Conservation (phyloP, 1,284 basidiomycete species). For the Trametes sp. region DNA sequence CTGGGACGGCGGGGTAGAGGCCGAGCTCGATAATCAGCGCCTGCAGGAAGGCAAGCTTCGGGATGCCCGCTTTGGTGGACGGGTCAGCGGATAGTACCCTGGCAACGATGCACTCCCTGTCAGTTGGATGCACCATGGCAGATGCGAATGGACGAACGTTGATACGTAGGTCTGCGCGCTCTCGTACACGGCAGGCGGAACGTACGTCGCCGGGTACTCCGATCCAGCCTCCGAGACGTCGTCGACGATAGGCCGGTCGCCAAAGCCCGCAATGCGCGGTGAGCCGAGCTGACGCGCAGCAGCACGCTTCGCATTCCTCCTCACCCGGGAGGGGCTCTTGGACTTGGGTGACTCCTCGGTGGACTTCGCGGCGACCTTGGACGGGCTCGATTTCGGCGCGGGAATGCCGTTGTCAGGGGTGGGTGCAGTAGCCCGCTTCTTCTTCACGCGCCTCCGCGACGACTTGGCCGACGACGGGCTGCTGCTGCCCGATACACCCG, state of each 20-base stretch:
- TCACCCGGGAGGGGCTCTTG: constrained; percentile 23
- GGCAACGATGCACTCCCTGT: constrained; percentile 1
- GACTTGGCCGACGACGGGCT: constrained; percentile 13
- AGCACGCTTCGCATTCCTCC: constrained; percentile 33
- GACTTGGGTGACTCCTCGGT: constrained; percentile 17
- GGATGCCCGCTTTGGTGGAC: constrained; percentile 49
- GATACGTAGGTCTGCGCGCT: constrained; percentile 59
- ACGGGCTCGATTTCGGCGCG: constrained; percentile 3
- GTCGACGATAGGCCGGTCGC: constrained; percentile 55
- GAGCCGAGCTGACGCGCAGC: constrained; percentile 20
- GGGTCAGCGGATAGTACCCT: constrained; percentile 63
- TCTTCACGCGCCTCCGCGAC: constrained; percentile 20
- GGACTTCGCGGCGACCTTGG: constrained; percentile 22
- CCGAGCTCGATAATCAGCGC: constrained; percentile 54
- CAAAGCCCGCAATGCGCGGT: constrained; percentile 34
- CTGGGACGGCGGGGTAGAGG: constrained; percentile 36
- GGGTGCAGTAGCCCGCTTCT: constrained; percentile 24
- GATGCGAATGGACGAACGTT: constrained; percentile 32
- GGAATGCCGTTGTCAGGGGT: constrained; percentile 19
- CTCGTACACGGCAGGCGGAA: constrained; percentile 49
- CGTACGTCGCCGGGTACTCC: constrained; percentile 42
- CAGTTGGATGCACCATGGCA: not conserved
- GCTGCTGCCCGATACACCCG: constrained; percentile 10
- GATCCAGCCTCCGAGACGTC: constrained; percentile 55
- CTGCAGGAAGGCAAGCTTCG: constrained; percentile 51